Evolutionary conservation across 495 filamentous ascomycete genomes (phyloP).

Genomic region (Annulohypoxylon nitens): DNA sequence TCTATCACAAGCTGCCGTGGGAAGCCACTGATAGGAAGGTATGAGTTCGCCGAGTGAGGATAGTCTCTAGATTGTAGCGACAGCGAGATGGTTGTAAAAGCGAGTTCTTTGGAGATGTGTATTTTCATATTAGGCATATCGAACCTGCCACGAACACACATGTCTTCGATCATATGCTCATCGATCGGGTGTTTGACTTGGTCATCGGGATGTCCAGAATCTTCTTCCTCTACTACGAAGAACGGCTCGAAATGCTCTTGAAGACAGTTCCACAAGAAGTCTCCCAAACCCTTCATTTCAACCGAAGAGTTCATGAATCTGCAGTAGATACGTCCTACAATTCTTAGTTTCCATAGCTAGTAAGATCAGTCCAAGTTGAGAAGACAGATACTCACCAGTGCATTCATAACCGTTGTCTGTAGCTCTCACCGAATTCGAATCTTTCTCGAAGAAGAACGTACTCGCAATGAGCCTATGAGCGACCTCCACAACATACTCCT

Average conservation of each 20-base stretch:
- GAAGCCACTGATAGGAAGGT: background rate
- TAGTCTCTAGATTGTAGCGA: background rate
- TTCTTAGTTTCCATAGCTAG: background rate
- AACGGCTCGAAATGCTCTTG: background rate
- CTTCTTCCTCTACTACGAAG: background rate
- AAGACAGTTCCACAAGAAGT: background rate
- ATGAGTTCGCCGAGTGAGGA: background rate
- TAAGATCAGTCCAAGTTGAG: background rate
- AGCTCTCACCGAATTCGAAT: background rate
- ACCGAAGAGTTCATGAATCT: background rate
- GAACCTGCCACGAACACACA: background rate
- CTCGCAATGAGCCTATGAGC: background rate
- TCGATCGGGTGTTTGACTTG: background rate
- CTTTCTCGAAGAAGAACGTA: constrained; percentile 1
- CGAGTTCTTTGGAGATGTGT: constrained; percentile 1
- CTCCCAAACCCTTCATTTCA: background rate
- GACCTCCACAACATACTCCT: background rate
- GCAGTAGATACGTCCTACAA: background rate
- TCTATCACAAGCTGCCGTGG: background rate
- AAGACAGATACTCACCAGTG: background rate
- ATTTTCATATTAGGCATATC: background rate
- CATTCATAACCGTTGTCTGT: background rate
- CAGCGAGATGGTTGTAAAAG: background rate
- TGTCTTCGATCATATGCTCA: background rate
- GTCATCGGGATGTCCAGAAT: background rate